Conservation (phyloP, 169 alveolate genomes). For the Plasmodium gonderi region DNA sequence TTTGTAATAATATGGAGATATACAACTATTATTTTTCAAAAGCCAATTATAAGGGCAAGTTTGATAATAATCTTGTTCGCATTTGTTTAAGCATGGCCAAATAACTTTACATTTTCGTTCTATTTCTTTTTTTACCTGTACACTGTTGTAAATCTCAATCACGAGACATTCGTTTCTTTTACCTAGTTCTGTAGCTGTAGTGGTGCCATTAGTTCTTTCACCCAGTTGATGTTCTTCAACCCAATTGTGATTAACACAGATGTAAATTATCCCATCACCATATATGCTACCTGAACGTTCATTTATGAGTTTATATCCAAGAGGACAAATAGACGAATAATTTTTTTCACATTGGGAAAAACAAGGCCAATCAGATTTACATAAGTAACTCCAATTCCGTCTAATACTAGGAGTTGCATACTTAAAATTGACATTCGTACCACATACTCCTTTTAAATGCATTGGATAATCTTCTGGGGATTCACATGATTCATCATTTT, state of each 20-base stretch:
- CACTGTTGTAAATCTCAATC: slow-evolving; percentile 48
- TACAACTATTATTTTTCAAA: slow-evolving; percentile 67
- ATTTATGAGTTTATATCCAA: slow-evolving; percentile 63
- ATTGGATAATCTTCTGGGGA: slow-evolving; percentile 67
- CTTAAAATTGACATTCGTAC: slow-evolving; percentile 77
- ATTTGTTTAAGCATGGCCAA: slow-evolving; percentile 64
- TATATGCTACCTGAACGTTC: background rate
- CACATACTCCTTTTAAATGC: slow-evolving; percentile 74
- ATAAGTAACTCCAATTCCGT: slow-evolving; percentile 79
- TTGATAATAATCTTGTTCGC: slow-evolving; percentile 72
- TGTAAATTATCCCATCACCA: background rate
- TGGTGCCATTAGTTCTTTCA: no score
- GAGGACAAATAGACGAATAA: slow-evolving; percentile 34
- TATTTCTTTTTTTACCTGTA: slow-evolving; percentile 22
- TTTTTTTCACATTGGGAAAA: slow-evolving; percentile 47
- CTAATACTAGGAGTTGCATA: slow-evolving; percentile 77
- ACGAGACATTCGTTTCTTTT: slow-evolving; percentile 27
- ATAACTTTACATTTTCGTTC: slow-evolving; percentile 46
- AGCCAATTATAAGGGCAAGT: slow-evolving; percentile 82
- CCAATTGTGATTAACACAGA: slow-evolving; percentile 46
- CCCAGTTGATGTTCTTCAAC: no score
- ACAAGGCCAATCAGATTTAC: slow-evolving; percentile 79
- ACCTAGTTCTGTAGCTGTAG: no score
- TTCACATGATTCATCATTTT: slow-evolving; percentile 71
- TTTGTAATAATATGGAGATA: slow-evolving; percentile 78